Evolutionary conservation across 306 rosid species (phyloP), one percentile per base, ranked within the genome.

Genomic region (Dicorynia guianensis): DNA sequence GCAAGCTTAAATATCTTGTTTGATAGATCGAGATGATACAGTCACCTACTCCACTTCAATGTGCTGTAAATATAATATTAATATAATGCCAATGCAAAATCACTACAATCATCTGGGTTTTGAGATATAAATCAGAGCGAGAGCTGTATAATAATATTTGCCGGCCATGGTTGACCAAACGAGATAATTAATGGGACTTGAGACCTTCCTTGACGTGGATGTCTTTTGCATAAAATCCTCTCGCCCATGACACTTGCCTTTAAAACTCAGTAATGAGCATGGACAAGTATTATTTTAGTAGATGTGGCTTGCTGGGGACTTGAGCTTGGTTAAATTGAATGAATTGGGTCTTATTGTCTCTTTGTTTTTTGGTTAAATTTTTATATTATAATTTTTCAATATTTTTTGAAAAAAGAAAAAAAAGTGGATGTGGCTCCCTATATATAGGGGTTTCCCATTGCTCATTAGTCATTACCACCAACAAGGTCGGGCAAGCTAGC

Each of bases 21-120:
- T 25, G 1, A 53, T 56, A 44, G 66, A 35, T 63, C 63, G 35
- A 67, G 73, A 67, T 18, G 38, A 76, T 76, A 3, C 10, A 63
- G 49, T 13, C 67, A 79, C 81, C 87, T 35, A 86, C 89, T 83
- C 87, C 89, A 86, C 85, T 44, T 69, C 36, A 18, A 25, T 25
- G 2, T 2, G 2, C 2, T 57, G 49, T 52, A 50, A 72, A 25
- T 56, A 69, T 55, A 7, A 3, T 38, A 69, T 25, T 25, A 1
- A 25, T 25, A 2, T 48, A 67, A 59, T 57, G 81, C 64, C 72
- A 76, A 55, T 18, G 42, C 63, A 71, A 52, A 54, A 67, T 70
- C 15, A 38, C 63, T 58, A 43, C 60, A 82, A 72, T 67, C 42
- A 72, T 58, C 67, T 20, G 9, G 15, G 44, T 43, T 38, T 53